Percentiles rank a stretch among this genome's conserved stretches.
Evolutionary conservation across 2,329 filamentous ascomycete genomes (phyloP).

Genomic region (Epichloe gansuensis): DNA sequence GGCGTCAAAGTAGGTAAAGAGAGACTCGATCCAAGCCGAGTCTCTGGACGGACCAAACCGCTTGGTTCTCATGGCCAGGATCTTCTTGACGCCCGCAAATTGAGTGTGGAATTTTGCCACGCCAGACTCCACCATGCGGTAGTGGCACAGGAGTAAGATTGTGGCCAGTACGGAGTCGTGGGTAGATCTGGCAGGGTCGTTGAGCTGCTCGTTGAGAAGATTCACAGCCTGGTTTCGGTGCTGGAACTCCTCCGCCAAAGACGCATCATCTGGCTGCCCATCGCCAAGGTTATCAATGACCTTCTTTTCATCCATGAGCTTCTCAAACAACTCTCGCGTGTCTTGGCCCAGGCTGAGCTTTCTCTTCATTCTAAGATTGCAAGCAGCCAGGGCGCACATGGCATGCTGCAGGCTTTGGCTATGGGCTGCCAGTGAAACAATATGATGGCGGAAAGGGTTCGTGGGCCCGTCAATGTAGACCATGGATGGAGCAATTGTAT

Average conservation of each 20-base stretch:
- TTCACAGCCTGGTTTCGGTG: conserved; percentile 70
- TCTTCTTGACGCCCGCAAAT: conserved; percentile 83
- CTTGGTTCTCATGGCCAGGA: conserved; percentile 59
- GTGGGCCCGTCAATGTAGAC: conserved; percentile 77
- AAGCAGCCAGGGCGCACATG: conserved; percentile 77
- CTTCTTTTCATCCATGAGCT: conserved; percentile 33
- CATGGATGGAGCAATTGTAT: conserved; percentile 81
- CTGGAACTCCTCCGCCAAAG: conserved; percentile 68
- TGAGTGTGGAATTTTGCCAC: conserved; percentile 89
- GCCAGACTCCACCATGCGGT: conserved; percentile 86
- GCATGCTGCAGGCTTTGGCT: conserved; percentile 84
- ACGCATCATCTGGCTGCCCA: conserved; percentile 45
- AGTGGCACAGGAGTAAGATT: conserved; percentile 76
- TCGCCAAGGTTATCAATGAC: conserved; percentile 31
- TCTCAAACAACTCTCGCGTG: conserved; percentile 35
- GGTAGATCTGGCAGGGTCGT: conserved; percentile 59
- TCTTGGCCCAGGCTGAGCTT: conserved; percentile 49
- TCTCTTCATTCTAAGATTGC: conserved; percentile 78
- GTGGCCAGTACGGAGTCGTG: conserved; percentile 83
- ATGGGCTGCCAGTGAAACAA: conserved; percentile 62
- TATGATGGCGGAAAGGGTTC: conserved; percentile 77
- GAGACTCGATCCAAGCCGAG: conserved; percentile 78
- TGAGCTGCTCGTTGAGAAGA: conserved; percentile 71
- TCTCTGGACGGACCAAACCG: conserved; percentile 41
- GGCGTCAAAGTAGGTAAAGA: conserved; percentile 91